A percentile compares a stretch with the other conserved stretches of the same genome.
phyloP scores from a whole-genome alignment of 768 basidiomycete species.

The Tulasnella sp. region DNA sequence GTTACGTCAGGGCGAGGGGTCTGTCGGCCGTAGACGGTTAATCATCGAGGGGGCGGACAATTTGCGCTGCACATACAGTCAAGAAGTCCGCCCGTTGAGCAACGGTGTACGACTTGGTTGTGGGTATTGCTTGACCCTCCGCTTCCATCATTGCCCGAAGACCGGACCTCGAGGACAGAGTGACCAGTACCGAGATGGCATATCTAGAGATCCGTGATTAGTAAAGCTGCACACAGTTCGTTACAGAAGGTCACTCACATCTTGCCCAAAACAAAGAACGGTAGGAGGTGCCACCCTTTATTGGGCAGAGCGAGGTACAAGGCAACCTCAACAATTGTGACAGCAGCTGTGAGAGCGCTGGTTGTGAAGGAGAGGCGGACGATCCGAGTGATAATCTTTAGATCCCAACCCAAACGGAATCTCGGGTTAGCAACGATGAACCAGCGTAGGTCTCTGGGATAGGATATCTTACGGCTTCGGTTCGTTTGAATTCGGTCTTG shows the following conservation, averaged over 20 bases:
- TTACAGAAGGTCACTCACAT: neutral
- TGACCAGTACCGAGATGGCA: slow-evolving; percentile 1
- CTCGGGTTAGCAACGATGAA: no score
- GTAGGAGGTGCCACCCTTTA: neutral
- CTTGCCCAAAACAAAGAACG: neutral
- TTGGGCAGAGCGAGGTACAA: neutral
- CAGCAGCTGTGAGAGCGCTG: neutral
- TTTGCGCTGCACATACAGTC: neutral
- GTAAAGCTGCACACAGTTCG: neutral
- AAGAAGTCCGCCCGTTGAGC: neutral
- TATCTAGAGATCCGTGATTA: neutral
- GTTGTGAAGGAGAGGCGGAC: no score
- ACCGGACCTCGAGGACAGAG: neutral
- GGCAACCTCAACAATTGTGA: neutral
- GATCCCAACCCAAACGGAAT: no score
- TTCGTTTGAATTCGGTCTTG: no score
- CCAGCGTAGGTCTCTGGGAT: no score
- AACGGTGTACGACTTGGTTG: neutral
- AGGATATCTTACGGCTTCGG: no score
- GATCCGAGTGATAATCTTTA: no score
- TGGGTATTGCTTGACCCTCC: neutral
- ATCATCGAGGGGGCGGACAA: neutral
- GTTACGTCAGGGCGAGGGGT: neutral
- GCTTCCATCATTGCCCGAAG: slow-evolving; percentile 11
- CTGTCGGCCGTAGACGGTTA: neutral